Percentiles rank a stretch among this genome's conserved stretches.
Evolutionary conservation across 1,139 yeast genomes (phyloP).

Genomic region (Blastobotrys elegans): DNA sequence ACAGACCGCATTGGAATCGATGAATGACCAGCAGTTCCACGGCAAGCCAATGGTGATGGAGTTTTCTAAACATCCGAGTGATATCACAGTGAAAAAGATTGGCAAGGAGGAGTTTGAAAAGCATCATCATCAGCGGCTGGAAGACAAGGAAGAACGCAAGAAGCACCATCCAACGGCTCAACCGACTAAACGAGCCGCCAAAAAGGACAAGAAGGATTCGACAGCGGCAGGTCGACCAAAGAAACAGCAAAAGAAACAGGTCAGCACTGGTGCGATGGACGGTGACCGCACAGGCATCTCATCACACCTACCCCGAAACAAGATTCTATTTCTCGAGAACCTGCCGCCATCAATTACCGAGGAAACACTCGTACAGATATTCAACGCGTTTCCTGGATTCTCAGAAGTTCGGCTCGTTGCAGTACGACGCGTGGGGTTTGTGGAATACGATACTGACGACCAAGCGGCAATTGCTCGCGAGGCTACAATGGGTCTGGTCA

Average conservation of each 20-base stretch:
- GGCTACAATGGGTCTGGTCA: constrained; percentile 34
- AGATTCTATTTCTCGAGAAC: constrained; percentile 61
- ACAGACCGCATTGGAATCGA: constrained; percentile 41
- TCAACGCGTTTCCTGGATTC: constrained; percentile 53
- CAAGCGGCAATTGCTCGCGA: constrained; percentile 46
- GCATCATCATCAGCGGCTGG: constrained; percentile 32
- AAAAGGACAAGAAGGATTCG: constrained; percentile 14
- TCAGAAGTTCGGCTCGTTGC: constrained; percentile 61
- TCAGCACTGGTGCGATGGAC: constrained; percentile 15
- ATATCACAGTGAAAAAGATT: constrained; percentile 35
- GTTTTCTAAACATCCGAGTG: constrained; percentile 46
- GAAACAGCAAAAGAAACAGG: constrained; percentile 6
- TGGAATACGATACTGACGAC: constrained; percentile 62
- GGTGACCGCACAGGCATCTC: constrained; percentile 18
- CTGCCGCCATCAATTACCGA: constrained; percentile 46
- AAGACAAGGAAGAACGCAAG: constrained; percentile 27
- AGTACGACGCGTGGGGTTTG: constrained; percentile 67
- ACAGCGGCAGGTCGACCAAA: constrained; percentile 12
- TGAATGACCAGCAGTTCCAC: constrained; percentile 37
- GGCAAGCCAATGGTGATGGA: constrained; percentile 50
- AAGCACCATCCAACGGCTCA: constrained; percentile 15
- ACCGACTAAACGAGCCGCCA: constrained; percentile 17
- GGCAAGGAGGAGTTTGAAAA: constrained; percentile 30
- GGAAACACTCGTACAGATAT: constrained; percentile 42
- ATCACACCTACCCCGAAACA: constrained; percentile 55